Evolutionary conservation across 2,329 filamentous ascomycete genomes (phyloP).

Genomic region (Trichoderma oligosporum): DNA sequence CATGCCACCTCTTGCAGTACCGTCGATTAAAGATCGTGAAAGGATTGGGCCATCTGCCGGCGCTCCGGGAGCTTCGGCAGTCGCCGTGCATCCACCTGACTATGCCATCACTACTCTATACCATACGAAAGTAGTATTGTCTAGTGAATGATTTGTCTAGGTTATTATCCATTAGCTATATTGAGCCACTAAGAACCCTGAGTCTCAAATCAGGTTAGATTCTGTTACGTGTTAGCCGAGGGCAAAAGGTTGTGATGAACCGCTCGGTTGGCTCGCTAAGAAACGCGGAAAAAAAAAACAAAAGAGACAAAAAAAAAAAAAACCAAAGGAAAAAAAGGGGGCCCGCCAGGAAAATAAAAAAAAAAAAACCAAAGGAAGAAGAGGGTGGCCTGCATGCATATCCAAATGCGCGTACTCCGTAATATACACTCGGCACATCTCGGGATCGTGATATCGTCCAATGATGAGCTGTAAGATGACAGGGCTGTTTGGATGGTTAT

Average conservation of each 20-base stretch:
- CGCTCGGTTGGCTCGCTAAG: not conserved
- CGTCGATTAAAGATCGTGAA: not conserved
- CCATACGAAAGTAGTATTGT: too few species aligned
- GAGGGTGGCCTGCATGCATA: not conserved
- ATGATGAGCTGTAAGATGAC: not conserved
- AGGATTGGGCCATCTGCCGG: conserved; percentile 16
- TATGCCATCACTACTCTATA: not conserved
- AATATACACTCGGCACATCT: conserved; percentile 7
- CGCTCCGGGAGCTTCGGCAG: conserved; percentile 13
- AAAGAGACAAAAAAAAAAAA: too few species aligned
- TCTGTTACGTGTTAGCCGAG: not conserved
- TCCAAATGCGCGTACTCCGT: not conserved
- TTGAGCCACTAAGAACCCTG: not conserved
- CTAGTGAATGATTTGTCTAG: not conserved
- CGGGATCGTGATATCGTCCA: not conserved
- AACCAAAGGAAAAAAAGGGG: not conserved
- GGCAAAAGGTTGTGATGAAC: not conserved
- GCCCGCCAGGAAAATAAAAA: not conserved
- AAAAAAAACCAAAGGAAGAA: not conserved
- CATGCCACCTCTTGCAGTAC: conserved; percentile 9
- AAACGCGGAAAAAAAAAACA: not conserved
- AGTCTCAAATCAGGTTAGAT: not conserved
- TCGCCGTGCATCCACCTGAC: not conserved
- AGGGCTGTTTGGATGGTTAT: not conserved
- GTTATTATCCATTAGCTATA: not conserved